Conservation (phyloP, 2,329 filamentous ascomycete species). For the Colletotrichum brevisporum region DNA sequence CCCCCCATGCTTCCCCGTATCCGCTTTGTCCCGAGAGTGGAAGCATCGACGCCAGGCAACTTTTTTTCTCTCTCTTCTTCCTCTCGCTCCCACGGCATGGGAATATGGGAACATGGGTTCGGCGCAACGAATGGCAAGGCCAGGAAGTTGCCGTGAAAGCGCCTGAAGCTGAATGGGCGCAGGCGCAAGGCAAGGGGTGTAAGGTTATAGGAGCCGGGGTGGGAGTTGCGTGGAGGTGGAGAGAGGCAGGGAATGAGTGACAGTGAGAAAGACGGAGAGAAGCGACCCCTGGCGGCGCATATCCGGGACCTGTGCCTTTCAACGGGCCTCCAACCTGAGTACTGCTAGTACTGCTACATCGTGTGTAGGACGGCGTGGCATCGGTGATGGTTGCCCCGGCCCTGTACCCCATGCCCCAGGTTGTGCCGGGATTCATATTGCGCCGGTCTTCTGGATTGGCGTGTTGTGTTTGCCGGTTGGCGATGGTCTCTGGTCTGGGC, state of each 20-base stretch:
- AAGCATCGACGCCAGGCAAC: constrained; percentile 17
- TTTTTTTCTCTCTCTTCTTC: background rate
- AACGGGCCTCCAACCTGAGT: background rate
- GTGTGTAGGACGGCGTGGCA: constrained; percentile 10
- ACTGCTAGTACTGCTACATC: no score
- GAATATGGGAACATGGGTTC: constrained; percentile 9
- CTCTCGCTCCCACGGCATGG: background rate
- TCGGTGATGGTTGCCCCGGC: constrained; percentile 38
- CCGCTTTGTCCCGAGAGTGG: constrained; percentile 26
- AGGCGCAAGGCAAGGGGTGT: background rate
- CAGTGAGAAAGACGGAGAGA: no score
- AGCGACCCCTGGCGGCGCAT: constrained; percentile 21
- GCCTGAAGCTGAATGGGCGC: no score
- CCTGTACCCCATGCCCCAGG: constrained; percentile 33
- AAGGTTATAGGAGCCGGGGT: background rate
- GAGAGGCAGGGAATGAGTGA: background rate
- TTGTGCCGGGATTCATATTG: constrained; percentile 23
- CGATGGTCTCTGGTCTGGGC: constrained; percentile 5
- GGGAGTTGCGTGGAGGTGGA: constrained; percentile 24
- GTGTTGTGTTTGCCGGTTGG: no score
- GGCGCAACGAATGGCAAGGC: constrained; percentile 11
- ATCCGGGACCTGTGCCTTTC: background rate
- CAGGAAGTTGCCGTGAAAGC: constrained; percentile 10
- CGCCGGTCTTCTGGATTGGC: background rate
- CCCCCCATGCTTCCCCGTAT: constrained; percentile 32